Conservation (phyloP, 495 filamentous ascomycete species). For the Penicillium desertorum region DNA sequence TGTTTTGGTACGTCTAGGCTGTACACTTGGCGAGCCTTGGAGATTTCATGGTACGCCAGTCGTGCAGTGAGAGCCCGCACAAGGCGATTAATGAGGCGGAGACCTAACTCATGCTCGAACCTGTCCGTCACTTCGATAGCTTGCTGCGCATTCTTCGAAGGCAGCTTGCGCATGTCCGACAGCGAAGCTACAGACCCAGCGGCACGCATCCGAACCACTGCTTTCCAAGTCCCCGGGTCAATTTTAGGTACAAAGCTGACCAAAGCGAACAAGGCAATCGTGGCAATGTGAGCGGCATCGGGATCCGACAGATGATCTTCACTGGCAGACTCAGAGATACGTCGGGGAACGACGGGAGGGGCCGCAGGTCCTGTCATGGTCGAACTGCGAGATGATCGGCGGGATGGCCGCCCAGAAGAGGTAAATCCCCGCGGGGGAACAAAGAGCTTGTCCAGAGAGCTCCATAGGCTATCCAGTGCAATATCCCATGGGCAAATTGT, state of each 20-base stretch:
- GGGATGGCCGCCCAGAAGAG: constrained; percentile 32
- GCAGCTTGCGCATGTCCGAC: constrained; percentile 40
- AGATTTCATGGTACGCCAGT: constrained; percentile 52
- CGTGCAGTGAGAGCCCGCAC: constrained; percentile 54
- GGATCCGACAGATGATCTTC: constrained; percentile 49
- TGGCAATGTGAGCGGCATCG: constrained; percentile 57
- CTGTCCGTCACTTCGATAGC: constrained; percentile 48
- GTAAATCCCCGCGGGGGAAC: constrained; percentile 58
- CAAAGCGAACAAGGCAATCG: constrained; percentile 57
- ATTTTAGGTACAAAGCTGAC: constrained; percentile 51
- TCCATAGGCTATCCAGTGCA: constrained; percentile 77
- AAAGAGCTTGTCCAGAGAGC: constrained; percentile 65
- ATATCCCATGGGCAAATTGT: constrained; percentile 50
- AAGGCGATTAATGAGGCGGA: constrained; percentile 55
- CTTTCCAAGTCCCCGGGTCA: constrained; percentile 48
- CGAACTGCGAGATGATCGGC: constrained; percentile 40
- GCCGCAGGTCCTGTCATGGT: constrained; percentile 24
- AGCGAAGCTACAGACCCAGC: constrained; percentile 52
- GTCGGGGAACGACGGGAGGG: constrained; percentile 31
- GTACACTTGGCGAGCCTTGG: constrained; percentile 43
- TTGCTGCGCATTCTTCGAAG: constrained; percentile 27
- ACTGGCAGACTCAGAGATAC: constrained; percentile 26
- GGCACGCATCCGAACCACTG: constrained; percentile 52
- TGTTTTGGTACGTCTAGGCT: constrained; percentile 34
- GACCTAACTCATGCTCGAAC: constrained; percentile 61